phyloP scores from a whole-genome alignment of 2,329 filamentous ascomycete species.

The Tolypocladium endophyticum region DNA sequence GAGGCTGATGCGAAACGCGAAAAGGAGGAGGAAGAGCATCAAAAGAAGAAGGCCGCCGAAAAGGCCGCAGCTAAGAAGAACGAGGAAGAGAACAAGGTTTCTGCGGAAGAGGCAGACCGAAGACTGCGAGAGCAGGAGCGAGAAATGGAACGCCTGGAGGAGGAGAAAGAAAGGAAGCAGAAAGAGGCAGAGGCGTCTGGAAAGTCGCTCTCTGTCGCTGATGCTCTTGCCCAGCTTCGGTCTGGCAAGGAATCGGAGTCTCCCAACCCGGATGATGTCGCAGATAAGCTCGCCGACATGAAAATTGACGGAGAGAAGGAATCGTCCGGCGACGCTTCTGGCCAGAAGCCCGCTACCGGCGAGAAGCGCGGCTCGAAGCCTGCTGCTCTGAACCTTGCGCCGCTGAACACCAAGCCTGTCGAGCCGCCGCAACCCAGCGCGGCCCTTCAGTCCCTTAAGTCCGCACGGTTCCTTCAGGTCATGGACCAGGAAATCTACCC shows the following conservation, averaged over 20 bases:
- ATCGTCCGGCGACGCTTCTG: constrained; percentile 30
- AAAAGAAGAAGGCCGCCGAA: constrained; percentile 36
- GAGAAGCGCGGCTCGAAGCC: constrained; percentile 66
- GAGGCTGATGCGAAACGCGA: constrained; percentile 41
- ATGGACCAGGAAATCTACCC: constrained; percentile 76
- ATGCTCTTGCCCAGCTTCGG: constrained; percentile 33
- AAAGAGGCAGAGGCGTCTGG: constrained; percentile 37
- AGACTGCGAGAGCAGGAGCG: constrained; percentile 63
- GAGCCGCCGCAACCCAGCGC: constrained; percentile 90
- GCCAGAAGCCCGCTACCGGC: constrained; percentile 38
- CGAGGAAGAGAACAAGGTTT: constrained; percentile 30
- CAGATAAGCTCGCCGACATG: constrained; percentile 41
- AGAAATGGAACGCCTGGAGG: constrained; percentile 63
- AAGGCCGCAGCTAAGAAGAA: constrained; percentile 37
- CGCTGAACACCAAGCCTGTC: constrained; percentile 70
- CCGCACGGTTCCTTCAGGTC: constrained; percentile 76
- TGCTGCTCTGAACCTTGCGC: constrained; percentile 74
- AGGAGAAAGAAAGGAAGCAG: constrained; percentile 53
- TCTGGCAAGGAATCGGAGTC: constrained; percentile 28
- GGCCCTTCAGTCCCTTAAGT: constrained; percentile 85
- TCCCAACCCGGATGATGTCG: constrained; percentile 26
- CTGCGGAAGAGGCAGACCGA: constrained; percentile 46
- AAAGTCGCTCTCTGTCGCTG: constrained; percentile 37
- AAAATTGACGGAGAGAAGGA: constrained; percentile 34
- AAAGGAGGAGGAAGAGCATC: constrained; percentile 32